Base-by-base conservation (phyloP, 306 rosid species). In the Sphenostylis stenocarpa region DNA sequence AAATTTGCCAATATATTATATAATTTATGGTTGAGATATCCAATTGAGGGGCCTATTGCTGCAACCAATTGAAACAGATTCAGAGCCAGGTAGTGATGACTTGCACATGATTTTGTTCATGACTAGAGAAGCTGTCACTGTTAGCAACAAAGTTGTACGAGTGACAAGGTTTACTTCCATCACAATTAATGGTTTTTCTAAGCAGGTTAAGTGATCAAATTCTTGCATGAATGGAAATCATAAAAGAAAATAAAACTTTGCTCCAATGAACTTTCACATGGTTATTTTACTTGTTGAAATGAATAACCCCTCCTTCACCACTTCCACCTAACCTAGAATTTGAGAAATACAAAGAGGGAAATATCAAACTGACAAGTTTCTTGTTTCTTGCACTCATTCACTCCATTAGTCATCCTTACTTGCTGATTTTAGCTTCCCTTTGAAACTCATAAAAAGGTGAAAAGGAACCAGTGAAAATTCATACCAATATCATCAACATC, bases 351-450 rank as follows among this genome's bases (percentile, higher is more conserved):
- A 63, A 72, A n/a, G 11, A 4, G 4, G 1, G 4, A 53, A 56
- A 73, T 60, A 56, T 45, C 44, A 75, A 72, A 74, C 24, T 53
- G 6, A 20, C 24, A 41, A 45, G 36, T 38, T 81, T 75, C 19
- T 36, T 62, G 11, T 86, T 83, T 83, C 84, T 83, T 86, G 83
- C 74, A 80, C 75, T 77, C 77, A 73, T 72, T 47, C 69, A 79
- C 24, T 11, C 4, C 38, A 63, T 14, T 47, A 28, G 29, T 39
- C 19, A 4, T 2, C 34, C 55, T 81, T 51, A 61, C 86, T 79
- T 84, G 79, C 28, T 28, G 2, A 16, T n/a, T 41, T 69, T 51
- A 61, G 70, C 71, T 58, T 78, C 68, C 68, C 66, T 63, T 23
- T 41, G 0, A 63, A 77, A 29, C 67, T 36, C 47, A 78, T 87